Percentiles rank a stretch among this genome's conserved stretches.
Evolutionary conservation across 768 basidiomycete species (phyloP).

Genomic region (Agaricus subrufescens): DNA sequence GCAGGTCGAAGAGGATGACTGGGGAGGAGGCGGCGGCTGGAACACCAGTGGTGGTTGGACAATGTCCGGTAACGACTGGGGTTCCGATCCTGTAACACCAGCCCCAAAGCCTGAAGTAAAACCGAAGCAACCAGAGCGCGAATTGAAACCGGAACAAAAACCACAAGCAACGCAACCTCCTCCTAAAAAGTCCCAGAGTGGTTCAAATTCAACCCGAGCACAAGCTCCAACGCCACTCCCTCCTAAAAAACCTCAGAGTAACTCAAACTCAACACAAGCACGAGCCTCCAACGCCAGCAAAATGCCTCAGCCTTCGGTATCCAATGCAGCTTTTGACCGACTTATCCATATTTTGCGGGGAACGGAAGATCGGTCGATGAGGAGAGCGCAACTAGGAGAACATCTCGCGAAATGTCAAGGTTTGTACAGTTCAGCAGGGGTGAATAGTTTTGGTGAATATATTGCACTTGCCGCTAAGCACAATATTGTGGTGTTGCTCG

Average conservation of each 20-base stretch:
- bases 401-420: neutral
- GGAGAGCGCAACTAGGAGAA: constrained; percentile 1
- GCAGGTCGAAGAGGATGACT: neutral
- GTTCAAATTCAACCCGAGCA: neutral
- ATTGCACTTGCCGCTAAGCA: constrained; percentile 6
- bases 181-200: neutral
- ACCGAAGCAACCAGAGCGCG: neutral
- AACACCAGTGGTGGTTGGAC: neutral
- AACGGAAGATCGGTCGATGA: neutral
- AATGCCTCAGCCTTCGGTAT: neutral
- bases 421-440: constrained; percentile 8
- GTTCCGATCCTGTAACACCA: neutral
- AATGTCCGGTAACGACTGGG: neutral
- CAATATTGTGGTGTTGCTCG: neutral
- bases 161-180: neutral
- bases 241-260: neutral
- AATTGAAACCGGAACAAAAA: neutral
- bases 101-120: neutral
- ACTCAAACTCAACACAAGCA: neutral
- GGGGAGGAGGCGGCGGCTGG: neutral
- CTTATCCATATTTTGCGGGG: neutral
- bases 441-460: constrained; percentile 8
- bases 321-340: neutral
- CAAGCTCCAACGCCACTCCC: neutral
- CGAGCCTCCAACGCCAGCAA: neutral